These are phyloP conservation scores for Auricularia cornea DNA, from an alignment of 768 basidiomycete genomes.

Conservation along the genomic window DNA sequence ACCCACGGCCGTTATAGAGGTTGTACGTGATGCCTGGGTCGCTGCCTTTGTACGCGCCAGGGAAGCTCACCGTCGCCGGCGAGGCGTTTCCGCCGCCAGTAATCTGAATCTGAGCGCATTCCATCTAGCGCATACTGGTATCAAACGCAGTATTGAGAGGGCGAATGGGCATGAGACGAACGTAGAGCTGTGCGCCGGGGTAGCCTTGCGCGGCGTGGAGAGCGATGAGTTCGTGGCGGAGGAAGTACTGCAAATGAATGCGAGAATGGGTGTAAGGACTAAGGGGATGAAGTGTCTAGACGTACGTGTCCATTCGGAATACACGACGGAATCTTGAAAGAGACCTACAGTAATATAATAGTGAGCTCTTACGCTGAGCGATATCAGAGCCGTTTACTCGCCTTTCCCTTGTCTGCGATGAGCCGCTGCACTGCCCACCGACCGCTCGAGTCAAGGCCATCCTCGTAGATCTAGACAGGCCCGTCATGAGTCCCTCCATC, in stretches of 20 bases:
- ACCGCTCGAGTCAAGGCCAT: slow-evolving; percentile 6
- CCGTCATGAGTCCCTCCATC: too few species aligned
- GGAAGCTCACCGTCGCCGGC: slow-evolving; percentile 12
- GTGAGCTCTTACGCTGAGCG: too few species aligned
- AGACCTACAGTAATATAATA: too few species aligned
- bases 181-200: slow-evolving; percentile 53
- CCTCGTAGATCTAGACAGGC: slow-evolving; percentile 31
- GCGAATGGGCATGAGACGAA: too few species aligned
- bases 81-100: slow-evolving; percentile 25
- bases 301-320: slow-evolving; percentile 28
- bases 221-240: slow-evolving; percentile 47
- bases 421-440: slow-evolving; percentile 41
- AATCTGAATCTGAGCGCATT: slow-evolving; percentile 30
- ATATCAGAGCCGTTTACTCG: too few species aligned
- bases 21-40: slow-evolving; percentile 29
- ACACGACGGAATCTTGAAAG: slow-evolving; percentile 39
- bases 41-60: slow-evolving; percentile 17
- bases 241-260: slow-evolving; percentile 29
- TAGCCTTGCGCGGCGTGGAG: slow-evolving; percentile 37
- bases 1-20: slow-evolving; percentile 14
- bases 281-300: neutral
- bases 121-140: too few species aligned
- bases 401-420: slow-evolving; percentile 40
- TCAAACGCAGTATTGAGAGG: too few species aligned
- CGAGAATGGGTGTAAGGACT: neutral